Evolutionary conservation across 345 rosid species (phyloP).

Genomic region (Orychophragmus violaceus): DNA sequence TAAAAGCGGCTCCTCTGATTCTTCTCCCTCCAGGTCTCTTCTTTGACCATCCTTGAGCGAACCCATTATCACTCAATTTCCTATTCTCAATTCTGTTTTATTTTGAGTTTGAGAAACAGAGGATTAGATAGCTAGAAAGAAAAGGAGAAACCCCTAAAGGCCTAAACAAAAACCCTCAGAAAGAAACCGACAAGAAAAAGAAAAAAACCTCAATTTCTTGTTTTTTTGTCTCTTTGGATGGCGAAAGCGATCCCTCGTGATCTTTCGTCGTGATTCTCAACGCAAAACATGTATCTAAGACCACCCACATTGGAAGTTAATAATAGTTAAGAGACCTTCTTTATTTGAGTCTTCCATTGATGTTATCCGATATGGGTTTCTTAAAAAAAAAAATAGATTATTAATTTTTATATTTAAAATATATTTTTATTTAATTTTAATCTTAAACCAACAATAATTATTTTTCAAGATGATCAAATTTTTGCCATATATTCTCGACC

Average conservation of each 20-base stretch:
- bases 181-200: constrained; percentile 15
- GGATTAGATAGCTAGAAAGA: neutral
- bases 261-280: constrained; percentile 4
- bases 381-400: no score
- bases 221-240: neutral
- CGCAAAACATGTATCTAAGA: neutral
- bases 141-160: neutral
- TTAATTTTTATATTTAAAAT: no score
- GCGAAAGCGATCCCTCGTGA: constrained; percentile 10
- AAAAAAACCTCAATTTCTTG: neutral
- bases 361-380: no score
- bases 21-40: neutral
- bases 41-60: constrained; percentile 11
- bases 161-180: constrained; percentile 16
- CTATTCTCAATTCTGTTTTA: neutral
- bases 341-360: no score
- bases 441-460: no score
- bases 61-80: constrained; percentile 16
- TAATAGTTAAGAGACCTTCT: no score
- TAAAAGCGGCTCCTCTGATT: constrained; percentile 55
- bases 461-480: no score
- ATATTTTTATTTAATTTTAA: no score
- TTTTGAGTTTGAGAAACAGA: constrained; percentile 26
- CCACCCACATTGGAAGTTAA: no score
- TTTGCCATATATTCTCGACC: no score